Evolutionary conservation across 2,329 filamentous ascomycete genomes (phyloP).

Genomic region (Exophiala xenobiotica): DNA sequence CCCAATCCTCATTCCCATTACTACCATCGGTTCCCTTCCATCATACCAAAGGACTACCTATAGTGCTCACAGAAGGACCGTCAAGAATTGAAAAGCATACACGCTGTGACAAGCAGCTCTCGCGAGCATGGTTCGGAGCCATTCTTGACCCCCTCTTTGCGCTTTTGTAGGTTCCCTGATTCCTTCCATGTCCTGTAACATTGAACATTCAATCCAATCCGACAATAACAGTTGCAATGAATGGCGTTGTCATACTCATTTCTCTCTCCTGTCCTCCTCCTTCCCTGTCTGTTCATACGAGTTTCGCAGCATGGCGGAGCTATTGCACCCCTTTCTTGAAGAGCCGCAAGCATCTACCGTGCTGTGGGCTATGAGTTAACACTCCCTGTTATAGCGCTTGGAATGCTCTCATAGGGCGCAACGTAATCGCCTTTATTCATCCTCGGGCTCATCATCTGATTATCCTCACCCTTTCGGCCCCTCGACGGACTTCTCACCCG

Average conservation of each 20-base stretch:
- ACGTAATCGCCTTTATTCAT: constrained; percentile 15
- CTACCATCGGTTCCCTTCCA: background rate
- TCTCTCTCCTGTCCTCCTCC: too few species aligned
- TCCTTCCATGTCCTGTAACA: background rate
- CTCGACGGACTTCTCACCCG: constrained; percentile 60
- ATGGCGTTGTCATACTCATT: too few species aligned
- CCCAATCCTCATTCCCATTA: background rate
- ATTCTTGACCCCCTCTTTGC: background rate
- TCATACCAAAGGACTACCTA: background rate
- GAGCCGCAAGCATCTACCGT: too few species aligned
- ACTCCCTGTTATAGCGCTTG: constrained; percentile 15
- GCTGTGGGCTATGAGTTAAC: constrained; percentile 3
- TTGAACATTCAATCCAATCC: too few species aligned
- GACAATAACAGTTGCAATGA: too few species aligned
- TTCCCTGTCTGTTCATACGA: too few species aligned
- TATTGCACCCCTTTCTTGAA: too few species aligned
- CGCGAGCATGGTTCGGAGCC: constrained; percentile 6
- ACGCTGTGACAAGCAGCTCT: constrained; percentile 4
- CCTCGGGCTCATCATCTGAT: constrained; percentile 23
- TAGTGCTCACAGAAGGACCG: constrained; percentile 7
- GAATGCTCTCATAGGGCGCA: constrained; percentile 25
- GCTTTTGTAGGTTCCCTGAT: background rate
- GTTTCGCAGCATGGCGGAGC: too few species aligned
- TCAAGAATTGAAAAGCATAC: constrained; percentile 10
- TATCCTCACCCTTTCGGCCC: constrained; percentile 39